phyloP scores from a whole-genome alignment of 805 yeast genomes.

The Wickerhamomyces pijperi region DNA sequence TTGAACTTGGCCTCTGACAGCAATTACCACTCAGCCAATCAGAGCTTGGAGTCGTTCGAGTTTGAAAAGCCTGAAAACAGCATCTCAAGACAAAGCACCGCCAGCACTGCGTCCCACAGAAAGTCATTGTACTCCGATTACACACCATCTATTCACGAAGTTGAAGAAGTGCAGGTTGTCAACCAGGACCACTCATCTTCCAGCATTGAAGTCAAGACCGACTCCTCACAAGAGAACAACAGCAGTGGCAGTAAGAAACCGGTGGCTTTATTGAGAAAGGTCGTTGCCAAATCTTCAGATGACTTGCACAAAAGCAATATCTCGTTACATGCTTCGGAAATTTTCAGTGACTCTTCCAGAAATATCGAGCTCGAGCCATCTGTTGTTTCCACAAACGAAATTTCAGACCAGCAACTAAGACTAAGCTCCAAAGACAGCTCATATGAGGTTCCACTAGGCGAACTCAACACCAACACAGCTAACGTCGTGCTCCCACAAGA shows the following conservation, averaged over 20 bases:
- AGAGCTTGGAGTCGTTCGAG: background rate
- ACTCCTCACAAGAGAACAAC: background rate
- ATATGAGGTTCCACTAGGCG: constrained; percentile 14
- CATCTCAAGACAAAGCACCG: background rate
- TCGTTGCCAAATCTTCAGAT: background rate
- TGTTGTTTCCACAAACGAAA: background rate
- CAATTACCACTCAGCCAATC: background rate
- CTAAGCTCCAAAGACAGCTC: constrained; percentile 6
- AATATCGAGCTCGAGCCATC: constrained; percentile 1
- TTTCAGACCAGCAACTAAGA: background rate
- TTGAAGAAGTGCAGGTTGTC: constrained; percentile 9
- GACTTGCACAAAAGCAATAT: background rate
- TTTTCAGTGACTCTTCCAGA: constrained; percentile 2
- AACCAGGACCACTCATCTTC: constrained; percentile 1
- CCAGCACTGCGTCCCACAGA: constrained; percentile 9
- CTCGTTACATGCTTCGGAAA: background rate
- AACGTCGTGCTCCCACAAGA: constrained; percentile 1
- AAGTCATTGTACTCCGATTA: constrained; percentile 18
- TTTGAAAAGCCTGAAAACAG: constrained; percentile 3
- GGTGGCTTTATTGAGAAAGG: background rate
- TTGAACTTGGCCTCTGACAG: background rate
- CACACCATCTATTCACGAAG: constrained; percentile 18
- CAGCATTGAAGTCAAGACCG: background rate
- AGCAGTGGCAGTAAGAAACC: too few species aligned
- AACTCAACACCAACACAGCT: constrained; percentile 11